Base-by-base conservation (phyloP, 495 filamentous ascomycete genomes). In the Hyaloscypha finlandica region DNA sequence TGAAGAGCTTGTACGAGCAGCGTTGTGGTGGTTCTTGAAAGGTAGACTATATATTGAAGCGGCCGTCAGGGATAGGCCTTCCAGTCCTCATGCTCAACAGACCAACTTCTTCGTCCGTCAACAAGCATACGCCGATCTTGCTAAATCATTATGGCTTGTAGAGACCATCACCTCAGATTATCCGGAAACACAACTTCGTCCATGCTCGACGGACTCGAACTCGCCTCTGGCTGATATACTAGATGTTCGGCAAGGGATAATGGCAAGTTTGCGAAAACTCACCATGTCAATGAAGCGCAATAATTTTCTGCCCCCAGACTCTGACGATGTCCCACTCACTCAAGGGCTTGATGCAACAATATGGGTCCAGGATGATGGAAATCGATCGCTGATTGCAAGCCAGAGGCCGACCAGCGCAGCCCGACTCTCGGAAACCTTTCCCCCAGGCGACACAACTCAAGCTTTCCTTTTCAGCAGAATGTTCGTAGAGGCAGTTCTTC, bases 21-120 rank as follows among this genome's bases (percentile, higher is more conserved):
- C 86, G 20, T 75, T 90, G 3, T 97, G 93, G 93, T 97, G 93
- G 93, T 96, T 96, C 71, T 72, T 96, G 65, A 87, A 83, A 42
- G 93, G 92, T 61, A 86, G 92, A 69, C 83, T 86, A 55, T 83
- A 85, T 6, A 79, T 96, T 57, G 93, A 97, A 77, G 78, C 77
- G 11, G 82, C 87, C 63, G 87, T 93, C 55, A 84, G 91, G 63
- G 84, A 85, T 39, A 33, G 68, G 31, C 84, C 88, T 9, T 72
- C 81, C 2, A 81, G 76, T 33, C 75, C 85, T 1, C 73, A 80
- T 63, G 77, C 70, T 12, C 74, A 78, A 54, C 63, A 70, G 59
- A 70, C 68, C 51, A 79, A 79, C 20, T 80, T 80, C 16, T 75
- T 83, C 45, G 74, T 77, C 20, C 80, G 80, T 57, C 81, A 88